phyloP scores from a whole-genome alignment of 2,329 filamentous ascomycete species.

The Hypoxylon sp. region DNA sequence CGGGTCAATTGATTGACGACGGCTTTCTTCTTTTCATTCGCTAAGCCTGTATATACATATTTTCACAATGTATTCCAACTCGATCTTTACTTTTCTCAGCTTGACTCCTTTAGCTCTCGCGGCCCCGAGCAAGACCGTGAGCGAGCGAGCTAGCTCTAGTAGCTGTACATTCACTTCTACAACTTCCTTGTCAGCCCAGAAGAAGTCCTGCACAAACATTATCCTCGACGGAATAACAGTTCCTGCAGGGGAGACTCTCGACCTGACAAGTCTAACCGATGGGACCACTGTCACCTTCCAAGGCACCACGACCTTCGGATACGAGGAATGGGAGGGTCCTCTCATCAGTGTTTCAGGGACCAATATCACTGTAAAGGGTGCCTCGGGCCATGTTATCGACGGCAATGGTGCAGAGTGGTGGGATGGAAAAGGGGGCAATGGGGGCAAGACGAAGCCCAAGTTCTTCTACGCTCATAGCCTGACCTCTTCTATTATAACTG shows the following conservation, averaged over 20 bases:
- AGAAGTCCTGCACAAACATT: constrained; percentile 55
- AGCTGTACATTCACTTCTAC: constrained; percentile 34
- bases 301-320: constrained; percentile 77
- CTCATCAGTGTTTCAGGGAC: constrained; percentile 73
- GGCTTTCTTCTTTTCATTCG: constrained; percentile 8
- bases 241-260: constrained; percentile 71
- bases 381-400: constrained; percentile 67
- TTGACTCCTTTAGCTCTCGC: constrained; percentile 22
- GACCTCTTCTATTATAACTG: constrained; percentile 64
- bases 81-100: constrained; percentile 14
- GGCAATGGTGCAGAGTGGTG: constrained; percentile 72
- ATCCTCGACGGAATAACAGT: constrained; percentile 68
- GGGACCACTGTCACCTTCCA: constrained; percentile 68
- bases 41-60: constrained; percentile 1
- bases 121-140: constrained; percentile 21
- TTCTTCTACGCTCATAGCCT: constrained; percentile 71
- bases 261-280: constrained; percentile 54
- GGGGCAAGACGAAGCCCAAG: constrained; percentile 75
- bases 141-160: constrained; percentile 10
- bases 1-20: neutral
- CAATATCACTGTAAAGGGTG: constrained; percentile 68
- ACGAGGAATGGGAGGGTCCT: constrained; percentile 76
- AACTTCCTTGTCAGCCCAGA: constrained; percentile 3
- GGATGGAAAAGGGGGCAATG: constrained; percentile 73
- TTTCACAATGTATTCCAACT: constrained; percentile 11